Base-by-base conservation (phyloP, 768 basidiomycete species). In the Trametopsis cervina region DNA sequence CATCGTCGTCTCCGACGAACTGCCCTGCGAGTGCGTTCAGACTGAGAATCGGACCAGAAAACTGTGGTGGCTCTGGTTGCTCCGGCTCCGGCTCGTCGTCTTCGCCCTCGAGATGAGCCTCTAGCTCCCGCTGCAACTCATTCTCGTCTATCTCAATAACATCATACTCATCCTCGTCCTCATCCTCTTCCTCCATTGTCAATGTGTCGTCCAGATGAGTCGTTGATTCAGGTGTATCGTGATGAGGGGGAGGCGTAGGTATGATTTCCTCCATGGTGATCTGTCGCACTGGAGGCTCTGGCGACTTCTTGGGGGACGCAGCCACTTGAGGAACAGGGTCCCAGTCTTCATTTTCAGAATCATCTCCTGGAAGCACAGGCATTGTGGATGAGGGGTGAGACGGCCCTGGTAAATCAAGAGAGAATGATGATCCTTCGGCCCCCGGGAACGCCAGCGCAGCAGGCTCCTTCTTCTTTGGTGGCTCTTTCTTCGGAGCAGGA, bases 241-340 rank as follows among this genome's bases (percentile, higher is more conserved):
- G 25, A 22, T 12, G 23, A 24, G 27, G 18, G 24, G 40, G 17
- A 41, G 43, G 15, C 33, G 48, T 29, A 47, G 57, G 56, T 22
- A 49, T 53, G 33, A 60, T 59, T 47, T 60, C 61, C 43, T 59
- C 60, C 60, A 63, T 63, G n/a, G 50, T 51, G 50, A 63, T 60
- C 23, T 27, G 25, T 24, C 54, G 54, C 20, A 40, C 2, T 15
- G 47, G 47, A 9, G 44, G 35, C 18, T 33, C 41, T 13, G 42
- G 47, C 12, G 50, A 24, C 13, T 22, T 35, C 13, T 40, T 33
- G 11, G 53, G 35, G 20, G 56, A 23, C 6, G 42, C 41, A 2
- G 54, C 10, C 6, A 51, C 29, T 29, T 22, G 50, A n/a, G 17
- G 49, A 3, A 61, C 60, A 36, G 57, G 58, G 52, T 60, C 60